Conservation (phyloP, 345 rosid species). For the Diplotaxis tenuifolia region DNA sequence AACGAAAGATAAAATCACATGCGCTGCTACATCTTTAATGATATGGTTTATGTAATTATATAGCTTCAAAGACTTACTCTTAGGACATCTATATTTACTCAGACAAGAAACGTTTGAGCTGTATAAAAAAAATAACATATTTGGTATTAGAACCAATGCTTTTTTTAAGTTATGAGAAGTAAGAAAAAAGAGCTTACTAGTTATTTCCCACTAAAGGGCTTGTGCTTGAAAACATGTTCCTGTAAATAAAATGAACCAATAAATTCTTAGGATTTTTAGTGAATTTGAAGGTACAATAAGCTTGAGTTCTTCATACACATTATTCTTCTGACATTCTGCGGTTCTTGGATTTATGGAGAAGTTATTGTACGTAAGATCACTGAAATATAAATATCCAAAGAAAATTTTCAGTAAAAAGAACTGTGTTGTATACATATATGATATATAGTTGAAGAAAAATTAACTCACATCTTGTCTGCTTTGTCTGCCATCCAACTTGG, state of each 20-base stretch:
- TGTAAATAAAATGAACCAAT: conserved; percentile 17
- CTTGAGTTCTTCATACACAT: conserved; percentile 37
- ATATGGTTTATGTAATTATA: conserved; percentile 2
- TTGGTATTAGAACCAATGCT: not conserved
- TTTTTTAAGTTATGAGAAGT: not conserved
- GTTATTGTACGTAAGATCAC: conserved; percentile 73
- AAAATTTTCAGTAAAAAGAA: not conserved
- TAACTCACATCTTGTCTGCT: conserved; percentile 51
- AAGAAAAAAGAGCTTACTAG: conserved; percentile 39
- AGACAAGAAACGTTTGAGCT: conserved; percentile 20
- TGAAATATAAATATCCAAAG: conserved; percentile 33
- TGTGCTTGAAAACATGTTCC: conserved; percentile 55
- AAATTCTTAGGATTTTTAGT: conserved; percentile 3
- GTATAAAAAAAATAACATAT: not conserved
- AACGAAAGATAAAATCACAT: not conserved
- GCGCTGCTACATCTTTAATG: not conserved
- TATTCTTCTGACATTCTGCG: conserved; percentile 34
- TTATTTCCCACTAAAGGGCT: conserved; percentile 41
- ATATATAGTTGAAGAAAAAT: not conserved
- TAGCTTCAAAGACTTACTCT: conserved; percentile 35
- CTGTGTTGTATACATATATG: not conserved
- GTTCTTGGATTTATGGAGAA: conserved; percentile 38
- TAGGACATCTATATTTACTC: not conserved
- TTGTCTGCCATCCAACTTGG: conserved; percentile 43
- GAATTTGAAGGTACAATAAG: conserved; percentile 13